Base-by-base conservation (phyloP, 2,329 filamentous ascomycete species). In the Paradendryphiella salina region DNA sequence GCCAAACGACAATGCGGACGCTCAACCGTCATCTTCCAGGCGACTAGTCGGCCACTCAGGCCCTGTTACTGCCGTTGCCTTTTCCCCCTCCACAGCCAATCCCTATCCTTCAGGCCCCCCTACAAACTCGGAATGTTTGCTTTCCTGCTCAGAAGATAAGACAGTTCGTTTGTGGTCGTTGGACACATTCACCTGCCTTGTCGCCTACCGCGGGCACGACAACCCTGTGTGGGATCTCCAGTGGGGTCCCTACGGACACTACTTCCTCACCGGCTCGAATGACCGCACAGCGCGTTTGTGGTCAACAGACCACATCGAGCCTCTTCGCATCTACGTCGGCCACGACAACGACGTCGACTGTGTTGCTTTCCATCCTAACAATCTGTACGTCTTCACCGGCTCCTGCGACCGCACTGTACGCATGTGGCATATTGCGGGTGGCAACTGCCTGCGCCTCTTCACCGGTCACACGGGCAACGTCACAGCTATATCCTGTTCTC, bases 341-440 rank as follows among this genome's bases (percentile, higher is more conserved):
- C 94, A 99, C 67, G 92, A 97, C 62, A 90, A 91, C 15, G 87
- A 90, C 61, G 89, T 96, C n/a, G 95, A 95, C 43, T 85, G 86
- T 35, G 81, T 96, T n/a, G 81, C 88, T 11, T 99, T 94, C 85
- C 94, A 99, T 66, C 90, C 93, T 0, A 99, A 99, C 69, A 90
- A 90, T 14, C 85, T 88, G 5, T 99, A 97, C 64, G 79, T 96
- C 36, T 96, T 99, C 73, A 96, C 94, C 0, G 91, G 89, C 3
- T 95, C 90, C 10, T 89, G 89, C 60, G 92, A 99, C 73, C 93
- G 93, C 73, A 94, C 91, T 0, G 89, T 97, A 28, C 87, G 94
- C 23, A 97, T 99, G 93, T 99, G 94, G 94, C 87, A 91, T 8
- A 84, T 96, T n/a, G 82, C 85, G 9, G 93, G 88, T 7, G 94